Evolutionary conservation across 148 eudicot genomes (phyloP), one percentile per base, ranked within the genome.

Genomic region (Rhododendron ferrugineum): DNA sequence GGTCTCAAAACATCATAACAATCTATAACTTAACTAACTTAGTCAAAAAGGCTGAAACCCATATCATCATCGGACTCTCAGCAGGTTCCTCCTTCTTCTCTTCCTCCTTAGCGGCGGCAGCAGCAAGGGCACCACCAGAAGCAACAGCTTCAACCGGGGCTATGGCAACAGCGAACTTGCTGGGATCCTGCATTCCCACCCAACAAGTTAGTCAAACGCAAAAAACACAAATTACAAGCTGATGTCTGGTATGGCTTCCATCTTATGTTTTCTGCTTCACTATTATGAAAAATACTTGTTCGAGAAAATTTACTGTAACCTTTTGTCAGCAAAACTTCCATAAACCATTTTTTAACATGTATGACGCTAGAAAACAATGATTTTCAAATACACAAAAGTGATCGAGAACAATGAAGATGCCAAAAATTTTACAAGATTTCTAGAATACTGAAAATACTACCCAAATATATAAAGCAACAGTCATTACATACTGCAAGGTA

Each of bases 151-250:
- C 88, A 62, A 34, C 88, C 2, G 88, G 80, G 1, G 88, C 89
- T 22, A 82, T 86, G 16, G 89, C 88, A 83, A 64, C 89, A 72
- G 92, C 87, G 66, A 90, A 90, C 84, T 90, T 90, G 90, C 85
- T 87, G 0, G 92, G 92, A 81, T 90, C 90, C 92, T 90, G 86
- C 86, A 87, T 5, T 14, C 34, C 20, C 44, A 13, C 9, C 42
- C 75, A 49, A 32, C 9, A 81, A 60, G 5, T 30, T 14, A 32
- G 49, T 81, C 6, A 14, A 36, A 0, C 34, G 4, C 1, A n/a
- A 4, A 20, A 23, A 3, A 4, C 28, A 70, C 7, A 26, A 40
- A 5, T 7, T 26, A 72, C 16, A 68, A 14, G 1, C 8, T 34
- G 2, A 70, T 26, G 14, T 9, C 11, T 66, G 34, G 72, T 66